phyloP scores from a whole-genome alignment of 2,329 filamentous ascomycete genomes.

The Coniella lustricola region DNA sequence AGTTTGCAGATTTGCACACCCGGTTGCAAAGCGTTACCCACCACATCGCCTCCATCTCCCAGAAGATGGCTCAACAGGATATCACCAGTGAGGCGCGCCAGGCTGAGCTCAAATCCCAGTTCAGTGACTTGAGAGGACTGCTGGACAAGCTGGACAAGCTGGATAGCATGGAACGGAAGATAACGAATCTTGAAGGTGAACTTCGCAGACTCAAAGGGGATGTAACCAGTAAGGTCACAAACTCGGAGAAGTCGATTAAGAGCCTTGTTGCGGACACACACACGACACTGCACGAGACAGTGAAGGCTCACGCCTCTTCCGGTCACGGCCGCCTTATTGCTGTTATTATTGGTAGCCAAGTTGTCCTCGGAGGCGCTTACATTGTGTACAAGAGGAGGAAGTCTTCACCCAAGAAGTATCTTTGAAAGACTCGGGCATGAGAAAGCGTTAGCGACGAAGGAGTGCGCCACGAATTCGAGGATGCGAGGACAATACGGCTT shows the following conservation, averaged over 20 bases:
- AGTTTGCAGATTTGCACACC: slow-evolving; percentile 81
- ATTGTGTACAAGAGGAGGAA: slow-evolving; percentile 74
- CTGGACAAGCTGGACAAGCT: slow-evolving; percentile 39
- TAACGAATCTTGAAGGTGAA: slow-evolving; percentile 51
- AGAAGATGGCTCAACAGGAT: slow-evolving; percentile 44
- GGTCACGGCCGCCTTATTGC: slow-evolving; percentile 53
- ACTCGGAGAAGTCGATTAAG: slow-evolving; percentile 46
- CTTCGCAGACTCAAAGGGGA: slow-evolving; percentile 51
- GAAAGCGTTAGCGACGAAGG: too few relatives aligned
- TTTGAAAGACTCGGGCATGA: slow-evolving; percentile 43
- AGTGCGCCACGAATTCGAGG: too few relatives aligned
- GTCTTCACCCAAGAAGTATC: slow-evolving; percentile 83
- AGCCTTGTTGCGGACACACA: slow-evolving; percentile 42
- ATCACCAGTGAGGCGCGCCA: slow-evolving; percentile 49
- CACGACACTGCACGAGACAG: slow-evolving; percentile 39
- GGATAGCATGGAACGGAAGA: slow-evolving; percentile 35
- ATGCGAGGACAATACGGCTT: too few relatives aligned
- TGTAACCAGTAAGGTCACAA: slow-evolving; percentile 41
- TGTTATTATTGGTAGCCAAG: slow-evolving; percentile 67
- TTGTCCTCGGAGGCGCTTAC: slow-evolving; percentile 62
- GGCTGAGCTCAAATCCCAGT: slow-evolving; percentile 42
- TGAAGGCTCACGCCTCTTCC: slow-evolving; percentile 38
- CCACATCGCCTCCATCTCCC: slow-evolving; percentile 57
- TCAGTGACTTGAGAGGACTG: slow-evolving; percentile 40
- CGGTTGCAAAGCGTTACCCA: slow-evolving; percentile 69